phyloP scores from a whole-genome alignment of 2,329 filamentous ascomycete species.

The Nemania sp. region DNA sequence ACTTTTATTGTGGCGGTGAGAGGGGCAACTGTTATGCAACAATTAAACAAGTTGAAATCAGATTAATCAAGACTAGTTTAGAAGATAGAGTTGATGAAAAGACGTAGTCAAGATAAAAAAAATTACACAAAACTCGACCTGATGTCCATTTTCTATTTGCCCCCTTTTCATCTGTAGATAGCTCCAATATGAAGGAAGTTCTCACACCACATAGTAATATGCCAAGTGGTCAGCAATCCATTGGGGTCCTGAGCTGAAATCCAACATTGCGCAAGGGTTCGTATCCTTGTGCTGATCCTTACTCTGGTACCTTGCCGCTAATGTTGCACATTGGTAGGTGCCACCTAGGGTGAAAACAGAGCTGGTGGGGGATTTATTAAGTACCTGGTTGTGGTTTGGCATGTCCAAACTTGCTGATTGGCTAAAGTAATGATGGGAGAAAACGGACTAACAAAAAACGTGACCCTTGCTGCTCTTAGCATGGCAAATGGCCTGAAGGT shows the following conservation, averaged over 20 bases:
- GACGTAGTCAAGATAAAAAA: neutral
- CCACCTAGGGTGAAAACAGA: neutral
- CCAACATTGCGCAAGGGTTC: conserved; percentile 16
- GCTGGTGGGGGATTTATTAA: too few relatives aligned
- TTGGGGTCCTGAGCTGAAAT: conserved; percentile 21
- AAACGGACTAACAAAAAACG: too few relatives aligned
- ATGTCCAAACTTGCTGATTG: neutral
- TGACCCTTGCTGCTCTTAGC: too few relatives aligned
- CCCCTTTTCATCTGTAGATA: too few relatives aligned
- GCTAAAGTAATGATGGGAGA: neutral
- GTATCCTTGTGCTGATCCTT: conserved; percentile 31
- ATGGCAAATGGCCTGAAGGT: too few relatives aligned
- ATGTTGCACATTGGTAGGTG: conserved; percentile 1
- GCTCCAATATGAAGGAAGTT: too few relatives aligned
- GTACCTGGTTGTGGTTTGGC: too few relatives aligned
- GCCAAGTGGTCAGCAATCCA: conserved; percentile 19
- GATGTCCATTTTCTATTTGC: too few relatives aligned
- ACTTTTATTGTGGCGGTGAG: conserved; percentile 24
- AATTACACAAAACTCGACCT: neutral
- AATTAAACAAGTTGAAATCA: neutral
- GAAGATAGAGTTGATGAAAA: neutral
- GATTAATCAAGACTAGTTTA: neutral
- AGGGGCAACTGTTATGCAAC: conserved; percentile 14
- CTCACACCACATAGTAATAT: conserved; percentile 16
- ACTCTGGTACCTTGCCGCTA: neutral